phyloP scores from a whole-genome alignment of 2,329 filamentous ascomycete genomes.

The Neofusicoccum ribis region DNA sequence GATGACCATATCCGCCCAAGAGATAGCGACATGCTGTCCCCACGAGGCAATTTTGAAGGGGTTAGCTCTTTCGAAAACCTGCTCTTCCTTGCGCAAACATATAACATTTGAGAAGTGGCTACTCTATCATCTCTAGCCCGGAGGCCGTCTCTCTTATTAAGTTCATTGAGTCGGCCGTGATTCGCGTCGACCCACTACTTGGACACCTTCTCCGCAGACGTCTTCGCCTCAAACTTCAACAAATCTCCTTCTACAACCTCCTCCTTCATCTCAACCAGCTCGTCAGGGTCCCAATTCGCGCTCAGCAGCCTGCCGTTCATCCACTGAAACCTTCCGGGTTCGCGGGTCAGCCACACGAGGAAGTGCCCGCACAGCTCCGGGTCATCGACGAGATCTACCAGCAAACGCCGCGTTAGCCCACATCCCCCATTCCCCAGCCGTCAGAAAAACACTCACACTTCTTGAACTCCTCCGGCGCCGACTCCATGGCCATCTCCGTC shows the following conservation, averaged over 20 bases:
- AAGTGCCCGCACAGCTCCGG: constrained; percentile 18
- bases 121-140: background rate
- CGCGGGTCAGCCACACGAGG: constrained; percentile 8
- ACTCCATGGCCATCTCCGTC: constrained; percentile 36
- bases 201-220: background rate
- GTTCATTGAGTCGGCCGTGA: background rate
- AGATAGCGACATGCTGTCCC: background rate
- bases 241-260: constrained; percentile 27
- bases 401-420: constrained; percentile 33
- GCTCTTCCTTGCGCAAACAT: constrained; percentile 1
- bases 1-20: background rate
- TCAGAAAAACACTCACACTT: background rate
- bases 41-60: background rate
- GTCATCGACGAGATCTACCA: constrained; percentile 29
- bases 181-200: too few species aligned
- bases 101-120: background rate
- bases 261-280: constrained; percentile 25
- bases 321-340: background rate
- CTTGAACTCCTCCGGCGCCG: constrained; percentile 25
- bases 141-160: too few species aligned
- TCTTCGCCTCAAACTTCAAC: constrained; percentile 23
- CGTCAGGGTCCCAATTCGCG: constrained; percentile 27
- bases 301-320: constrained; percentile 13
- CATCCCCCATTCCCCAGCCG: too few species aligned
- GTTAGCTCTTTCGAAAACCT: constrained; percentile 3